phyloP scores from a whole-genome alignment of 116 monocot genomes.

The Posidonia oceanica region DNA sequence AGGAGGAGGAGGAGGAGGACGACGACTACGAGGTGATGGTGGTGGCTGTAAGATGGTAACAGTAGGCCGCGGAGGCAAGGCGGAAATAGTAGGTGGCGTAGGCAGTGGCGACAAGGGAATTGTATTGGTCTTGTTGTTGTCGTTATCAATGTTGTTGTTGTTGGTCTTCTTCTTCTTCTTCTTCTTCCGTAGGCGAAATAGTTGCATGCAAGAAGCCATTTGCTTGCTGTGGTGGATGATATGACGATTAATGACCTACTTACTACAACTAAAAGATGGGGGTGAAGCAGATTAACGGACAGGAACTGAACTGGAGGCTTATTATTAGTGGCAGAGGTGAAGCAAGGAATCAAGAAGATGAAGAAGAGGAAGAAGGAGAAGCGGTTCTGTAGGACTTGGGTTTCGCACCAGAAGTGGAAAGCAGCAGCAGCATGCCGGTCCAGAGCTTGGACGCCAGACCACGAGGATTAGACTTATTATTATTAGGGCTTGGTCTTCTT shows the following conservation, averaged over 20 bases:
- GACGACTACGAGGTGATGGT: not conserved
- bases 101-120: no score
- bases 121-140: no score
- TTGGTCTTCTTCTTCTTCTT: slow-evolving; percentile 2
- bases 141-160: no score
- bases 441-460: not conserved
- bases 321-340: not conserved
- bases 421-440: not conserved
- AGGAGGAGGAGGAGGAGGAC: not conserved
- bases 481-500: no score
- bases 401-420: not conserved
- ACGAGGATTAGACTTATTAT: no score
- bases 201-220: slow-evolving; percentile 12
- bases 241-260: no score
- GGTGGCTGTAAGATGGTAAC: slow-evolving; percentile 4
- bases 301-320: no score
- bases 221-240: no score
- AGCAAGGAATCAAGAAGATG: not conserved
- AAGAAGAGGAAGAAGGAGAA: not conserved
- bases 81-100: no score
- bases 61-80: no score
- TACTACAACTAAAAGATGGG: no score
- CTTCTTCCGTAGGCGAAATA: slow-evolving; percentile 23
- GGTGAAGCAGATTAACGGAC: no score
- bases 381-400: not conserved